A percentile compares a stretch with the other conserved stretches of the same genome.
Conservation (phyloP, 768 basidiomycete genomes). For the Amanita exitialis region DNA sequence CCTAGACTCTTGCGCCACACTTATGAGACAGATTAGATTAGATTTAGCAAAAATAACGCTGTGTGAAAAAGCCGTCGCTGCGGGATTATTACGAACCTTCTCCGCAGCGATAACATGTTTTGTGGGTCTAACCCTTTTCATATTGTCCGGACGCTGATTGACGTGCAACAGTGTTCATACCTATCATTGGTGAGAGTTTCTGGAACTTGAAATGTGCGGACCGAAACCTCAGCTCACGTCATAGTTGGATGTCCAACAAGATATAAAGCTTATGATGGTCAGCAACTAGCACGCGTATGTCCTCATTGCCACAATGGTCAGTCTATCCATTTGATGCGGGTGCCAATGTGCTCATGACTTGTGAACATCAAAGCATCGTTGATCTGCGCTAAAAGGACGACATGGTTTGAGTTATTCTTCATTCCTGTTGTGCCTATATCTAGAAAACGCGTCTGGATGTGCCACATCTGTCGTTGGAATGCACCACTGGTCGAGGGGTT, state of each 20-base stretch:
- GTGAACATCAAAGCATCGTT: slow-evolving; percentile 35
- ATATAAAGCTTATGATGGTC: slow-evolving; percentile 44
- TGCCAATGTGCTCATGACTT: not conserved
- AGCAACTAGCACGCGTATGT: slow-evolving; percentile 43
- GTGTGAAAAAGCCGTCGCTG: not conserved
- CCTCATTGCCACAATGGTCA: slow-evolving; percentile 66
- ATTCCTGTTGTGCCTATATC: slow-evolving; percentile 60
- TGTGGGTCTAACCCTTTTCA: not conserved
- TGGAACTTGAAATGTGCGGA: not conserved
- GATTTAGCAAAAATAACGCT: not conserved
- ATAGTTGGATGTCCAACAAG: slow-evolving; percentile 60
- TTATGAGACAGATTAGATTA: not conserved
- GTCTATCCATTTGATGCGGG: slow-evolving; percentile 8
- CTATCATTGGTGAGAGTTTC: slow-evolving; percentile 26
- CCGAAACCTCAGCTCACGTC: not conserved
- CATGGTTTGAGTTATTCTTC: slow-evolving; percentile 72
- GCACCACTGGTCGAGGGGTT: slow-evolving; percentile 42
- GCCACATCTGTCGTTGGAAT: slow-evolving; percentile 62
- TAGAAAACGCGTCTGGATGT: slow-evolving; percentile 57
- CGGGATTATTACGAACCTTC: not conserved
- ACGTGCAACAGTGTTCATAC: slow-evolving; percentile 34
- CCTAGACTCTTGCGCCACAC: too few species aligned
- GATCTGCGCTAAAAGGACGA: slow-evolving; percentile 50
- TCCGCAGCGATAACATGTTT: slow-evolving; percentile 8
- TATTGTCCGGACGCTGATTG: not conserved